phyloP scores from a whole-genome alignment of 148 eudicot genomes.

The Simmondsia chinensis region DNA sequence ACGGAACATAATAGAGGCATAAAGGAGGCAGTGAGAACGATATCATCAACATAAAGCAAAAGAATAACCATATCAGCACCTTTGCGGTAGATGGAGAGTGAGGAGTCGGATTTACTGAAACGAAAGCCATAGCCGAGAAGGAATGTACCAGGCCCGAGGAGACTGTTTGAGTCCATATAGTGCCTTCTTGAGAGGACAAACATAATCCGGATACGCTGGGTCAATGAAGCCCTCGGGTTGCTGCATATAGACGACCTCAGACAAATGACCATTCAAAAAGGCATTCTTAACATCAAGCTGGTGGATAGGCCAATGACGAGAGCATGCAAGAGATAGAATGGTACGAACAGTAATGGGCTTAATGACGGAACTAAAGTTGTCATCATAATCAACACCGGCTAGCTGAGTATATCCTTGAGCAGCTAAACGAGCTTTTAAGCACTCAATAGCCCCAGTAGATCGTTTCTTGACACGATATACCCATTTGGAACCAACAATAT shows the following conservation, averaged over 20 bases:
- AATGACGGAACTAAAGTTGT: neutral
- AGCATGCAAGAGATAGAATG: neutral
- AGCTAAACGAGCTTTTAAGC: neutral
- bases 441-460: neutral
- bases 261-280: neutral
- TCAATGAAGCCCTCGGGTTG: conserved; percentile 2
- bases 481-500: neutral
- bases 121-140: neutral
- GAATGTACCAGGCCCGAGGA: neutral
- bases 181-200: neutral
- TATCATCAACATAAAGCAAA: conserved; percentile 1
- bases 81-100: neutral
- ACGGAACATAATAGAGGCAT: too few species aligned
- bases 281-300: conserved; percentile 4
- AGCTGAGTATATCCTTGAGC: neutral
- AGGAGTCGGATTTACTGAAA: neutral
- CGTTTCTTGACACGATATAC: neutral
- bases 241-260: neutral
- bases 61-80: neutral
- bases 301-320: neutral
- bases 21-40: neutral
- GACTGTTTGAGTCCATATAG: conserved; percentile 4
- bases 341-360: neutral
- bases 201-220: neutral
- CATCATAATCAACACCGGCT: neutral